Evolutionary conservation across 768 basidiomycete genomes (phyloP), one percentile per base, ranked within the genome.

Genomic region (Boletus edulis): DNA sequence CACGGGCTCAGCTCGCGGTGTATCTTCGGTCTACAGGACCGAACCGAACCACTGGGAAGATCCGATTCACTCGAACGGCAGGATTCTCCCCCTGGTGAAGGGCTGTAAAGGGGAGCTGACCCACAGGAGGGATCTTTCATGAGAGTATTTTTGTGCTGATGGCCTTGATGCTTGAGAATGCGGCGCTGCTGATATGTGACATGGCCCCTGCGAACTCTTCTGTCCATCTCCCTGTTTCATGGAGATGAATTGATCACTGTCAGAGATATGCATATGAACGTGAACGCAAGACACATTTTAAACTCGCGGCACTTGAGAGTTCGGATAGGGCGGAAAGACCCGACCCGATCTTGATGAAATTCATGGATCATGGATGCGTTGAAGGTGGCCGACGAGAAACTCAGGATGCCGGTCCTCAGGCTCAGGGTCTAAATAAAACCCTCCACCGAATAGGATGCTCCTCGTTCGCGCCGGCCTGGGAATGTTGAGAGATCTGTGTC

Each of bases 171-270:
- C 38, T 49, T 43, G 58, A 46, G 43, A 52, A 53, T 40, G 49
- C 49, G 41, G 44, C 55, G 53, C 34, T 1, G 51, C 9, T 56
- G 51, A 51, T 60, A 45, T 54, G 54, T 66, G 44, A 52, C 50
- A 50, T 31, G 58, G 20, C 41, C 14, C 20, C 43, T 27, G 56
- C 57, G 52, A 55, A 47, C 54, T 67, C 57, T 52, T 49, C 55
- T 34, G 52, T 37, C 45, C n/a, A 46, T 51, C 43, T 39, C 47
- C 47, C 44, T 56, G 66, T 65, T 62, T 67, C 64, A 59, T 24
- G 48, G 29, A 57, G 51, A 65, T 67, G 64, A 67, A 65, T 29
- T 44, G 54, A 49, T 45, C 29, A 31, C 39, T 35, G 14, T 35
- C 34, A 35, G 14, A 53, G 54, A 46, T 40, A 40, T 32, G 46